Evolutionary conservation across 768 basidiomycete genomes (phyloP), one percentile per base, ranked within the genome.

Genomic region (Boletus rubroflammeus): DNA sequence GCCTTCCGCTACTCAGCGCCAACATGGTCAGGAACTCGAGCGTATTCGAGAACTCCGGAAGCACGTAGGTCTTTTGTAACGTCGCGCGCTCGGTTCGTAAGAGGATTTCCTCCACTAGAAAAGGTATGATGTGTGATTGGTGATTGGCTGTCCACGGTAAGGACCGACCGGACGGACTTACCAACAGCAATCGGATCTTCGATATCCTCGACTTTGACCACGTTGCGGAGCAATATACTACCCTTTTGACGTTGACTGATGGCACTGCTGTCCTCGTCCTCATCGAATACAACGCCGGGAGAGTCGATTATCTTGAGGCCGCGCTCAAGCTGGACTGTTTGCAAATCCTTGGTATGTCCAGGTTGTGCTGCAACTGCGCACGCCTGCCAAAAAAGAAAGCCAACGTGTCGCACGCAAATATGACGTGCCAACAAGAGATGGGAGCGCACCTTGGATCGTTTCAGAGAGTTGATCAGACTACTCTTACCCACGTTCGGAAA

Each of bases 401-500:
- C 23, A 29, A 31, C 9, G 34, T 14, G 40, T 32, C 53, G 28
- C n/a, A n/a, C 17, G 2, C 3, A 25, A 19, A 35, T 19, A 34
- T 17, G 21, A 53, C 17, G 32, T 1, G 7, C 17, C 10, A 23
- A 44, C 13, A 15, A 60, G 3, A 47, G n/a, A 45, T 19, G 21
- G 19, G 6, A n/a, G 60, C 73, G 1, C 23, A 86, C 88, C 73
- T 90, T 93, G 56, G 84, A 82, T 35, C 93, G 75, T 71, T 93
- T 94, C 48, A 99, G 73, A 41, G 91, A 88, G 69, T 98, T 98
- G 70, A 99, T 94, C 54, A 98, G 67, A 64, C 86, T 90, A 53
- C 92, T 95, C 75, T 98, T 98, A 14, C 96, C 96, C 43, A 98
- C 96, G 70, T 98, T 98, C 1, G 96, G 96, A 72, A 93, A 96